Conservation (phyloP, 1,284 basidiomycete genomes). For the Lentinula novae-zelandiae region DNA sequence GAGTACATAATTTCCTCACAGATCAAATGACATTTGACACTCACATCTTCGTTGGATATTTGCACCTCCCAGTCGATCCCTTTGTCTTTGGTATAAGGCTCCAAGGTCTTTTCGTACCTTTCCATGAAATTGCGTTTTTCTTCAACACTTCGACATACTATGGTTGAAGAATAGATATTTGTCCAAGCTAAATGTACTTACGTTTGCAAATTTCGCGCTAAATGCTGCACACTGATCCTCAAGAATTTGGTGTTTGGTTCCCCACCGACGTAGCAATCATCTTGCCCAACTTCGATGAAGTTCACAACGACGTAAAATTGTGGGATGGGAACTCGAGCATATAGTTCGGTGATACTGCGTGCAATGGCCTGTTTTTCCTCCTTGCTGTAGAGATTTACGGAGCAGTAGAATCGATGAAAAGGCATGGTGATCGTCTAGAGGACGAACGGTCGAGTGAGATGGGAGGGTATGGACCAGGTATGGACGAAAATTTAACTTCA, state of each 20-base stretch:
- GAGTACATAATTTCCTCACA: not conserved
- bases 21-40: not conserved
- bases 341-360: constrained; percentile 17
- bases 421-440: constrained; percentile 12
- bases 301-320: constrained; percentile 20
- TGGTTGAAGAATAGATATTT: not conserved
- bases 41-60: constrained; percentile 12
- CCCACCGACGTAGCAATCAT: constrained; percentile 17
- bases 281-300: constrained; percentile 18
- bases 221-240: constrained; percentile 18
- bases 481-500: too few relatives aligned
- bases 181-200: not conserved
- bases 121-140: constrained; percentile 10
- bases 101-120: constrained; percentile 11
- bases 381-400: constrained; percentile 18
- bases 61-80: constrained; percentile 16
- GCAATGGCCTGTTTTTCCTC: constrained; percentile 19
- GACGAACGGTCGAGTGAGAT: too few relatives aligned
- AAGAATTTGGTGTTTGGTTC: constrained; percentile 12
- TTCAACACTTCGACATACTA: not conserved
- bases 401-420: constrained; percentile 20
- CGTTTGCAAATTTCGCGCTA: constrained; percentile 16
- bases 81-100: constrained; percentile 15
- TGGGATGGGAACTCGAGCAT: constrained; percentile 15
- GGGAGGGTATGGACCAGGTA: too few relatives aligned